Base-by-base conservation (phyloP, 2,329 filamentous ascomycete genomes). In the Moelleriella libera region DNA sequence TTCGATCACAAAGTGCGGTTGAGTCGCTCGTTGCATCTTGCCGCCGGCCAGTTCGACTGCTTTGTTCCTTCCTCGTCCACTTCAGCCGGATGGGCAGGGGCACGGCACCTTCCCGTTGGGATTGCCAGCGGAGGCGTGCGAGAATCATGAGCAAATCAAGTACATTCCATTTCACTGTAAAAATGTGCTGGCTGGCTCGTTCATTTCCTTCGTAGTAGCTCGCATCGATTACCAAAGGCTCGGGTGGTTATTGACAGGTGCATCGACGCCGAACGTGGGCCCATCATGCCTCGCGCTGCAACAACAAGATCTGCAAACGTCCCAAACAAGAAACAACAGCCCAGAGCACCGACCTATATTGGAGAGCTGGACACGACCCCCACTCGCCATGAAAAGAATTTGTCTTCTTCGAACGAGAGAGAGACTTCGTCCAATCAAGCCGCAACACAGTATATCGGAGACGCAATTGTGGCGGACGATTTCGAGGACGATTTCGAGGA, bases 311-410 rank as follows among this genome's bases (percentile, higher is more conserved):
- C 42, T 9, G 14, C 5, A 11, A 34, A n/a, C 32, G 6, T 7
- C 39, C 45, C 31, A 43, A 44, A 34, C 37, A 40, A 41, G 40
- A 49, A 41, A 28, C 56, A 48, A 44, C 32, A 28, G 28, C 53
- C 50, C 34, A 50, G 48, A 21, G 51, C 48, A 11, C 11, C 52
- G 9, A 53, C 54, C 0, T 47, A 55, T 40, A 55, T 66, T 14
- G 55, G 56, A 2, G 50, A 65, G 46, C 55, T 66, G 3, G 61
- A 65, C 6, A 62, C 60, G 2, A 63, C 63, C 5, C 60, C 63
- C 5, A 63, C 57, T n/a, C 58, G 49, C 8, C 52, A 56, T 43
- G 45, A 55, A 6, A 51, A 54, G 43, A 55, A 54, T 41, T 52
- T 49, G 12, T 45, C 8, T 8, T 12, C 4, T 6, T 37, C 45